Evolutionary conservation across 805 yeast species (phyloP), one percentile per base, ranked within the genome.

Genomic region (Metschnikowia picachoensis): DNA sequence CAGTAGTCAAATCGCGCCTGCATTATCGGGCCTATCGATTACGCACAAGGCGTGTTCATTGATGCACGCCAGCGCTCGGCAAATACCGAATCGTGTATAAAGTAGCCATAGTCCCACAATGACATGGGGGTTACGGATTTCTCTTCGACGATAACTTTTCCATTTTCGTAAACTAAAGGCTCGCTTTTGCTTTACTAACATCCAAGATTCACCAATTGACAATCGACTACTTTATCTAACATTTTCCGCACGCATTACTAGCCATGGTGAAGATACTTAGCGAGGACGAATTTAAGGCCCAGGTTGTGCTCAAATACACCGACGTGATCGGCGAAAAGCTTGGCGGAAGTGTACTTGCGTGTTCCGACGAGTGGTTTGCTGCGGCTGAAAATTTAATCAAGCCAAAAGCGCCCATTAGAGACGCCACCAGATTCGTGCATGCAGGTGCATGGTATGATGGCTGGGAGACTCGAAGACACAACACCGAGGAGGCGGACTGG

Each of bases 371-470:
- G 68, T 92, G 95, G 94, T 92, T 92, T 68, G 98, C 97, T 1
- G 92, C 81, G 36, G 98, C 98, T 6, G 79, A 76, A 30, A 92
- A 92, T 67, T 75, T 92, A 58, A 82, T 90, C 63, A 83, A 87
- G 60, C 91, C 96, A 33, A 76, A 75, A 38, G 77, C 83, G 3
- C 96, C 97, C 2, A 78, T 88, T 47, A 74, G 95, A 60, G 95
- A 89, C 57, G 84, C 86, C 10, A 85, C 90, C 28, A 76, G 78
- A 57, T 91, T 89, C 65, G 80, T 83, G 2, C 85, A 78, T 49
- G 79, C 91, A 3, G 98, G 98, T 42, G 96, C 96, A 4, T 92
- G 97, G 97, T 92, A 88, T 62, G 99, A 92, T 57, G 99, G 99
- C 17, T 92, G 98, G 98, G 98, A 92, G 67, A 92, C 98, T 11